These are phyloP conservation scores for Gleditsia sinensis DNA, from an alignment of 306 rosid genomes.

Conservation along the genomic window DNA sequence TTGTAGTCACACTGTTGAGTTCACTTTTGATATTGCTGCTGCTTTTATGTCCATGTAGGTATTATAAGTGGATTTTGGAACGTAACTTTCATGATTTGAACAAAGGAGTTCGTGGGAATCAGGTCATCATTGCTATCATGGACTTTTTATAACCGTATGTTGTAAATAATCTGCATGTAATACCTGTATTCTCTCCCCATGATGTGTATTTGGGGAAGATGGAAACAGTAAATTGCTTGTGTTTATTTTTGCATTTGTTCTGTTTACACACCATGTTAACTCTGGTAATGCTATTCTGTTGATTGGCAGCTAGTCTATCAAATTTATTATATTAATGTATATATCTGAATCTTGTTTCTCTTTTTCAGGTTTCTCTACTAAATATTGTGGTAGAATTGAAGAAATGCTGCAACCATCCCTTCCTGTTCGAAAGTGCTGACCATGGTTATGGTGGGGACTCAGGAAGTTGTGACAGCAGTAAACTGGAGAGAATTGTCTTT, in stretches of 20 bases:
- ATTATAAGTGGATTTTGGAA: constrained; percentile 99
- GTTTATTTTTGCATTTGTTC: background rate
- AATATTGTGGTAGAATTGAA: constrained; percentile 98
- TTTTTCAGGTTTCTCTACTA: constrained; percentile 87
- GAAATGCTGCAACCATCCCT: constrained; percentile 99
- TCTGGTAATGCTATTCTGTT: background rate
- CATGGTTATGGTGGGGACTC: constrained; percentile 99
- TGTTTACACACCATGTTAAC: background rate
- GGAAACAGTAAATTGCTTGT: constrained; percentile 3
- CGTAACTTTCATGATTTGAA: constrained; percentile 97
- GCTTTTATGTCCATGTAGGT: constrained; percentile 55
- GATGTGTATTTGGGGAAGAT: background rate
- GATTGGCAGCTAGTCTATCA: constrained; percentile 2
- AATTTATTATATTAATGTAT: background rate
- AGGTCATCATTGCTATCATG: constrained; percentile 56
- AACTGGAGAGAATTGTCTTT: constrained; percentile 86
- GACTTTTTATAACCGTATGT: background rate
- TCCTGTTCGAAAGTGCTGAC: constrained; percentile 98
- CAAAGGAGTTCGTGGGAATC: constrained; percentile 99
- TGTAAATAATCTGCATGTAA: background rate
- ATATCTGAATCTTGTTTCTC: constrained; percentile 1
- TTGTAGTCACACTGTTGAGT: constrained; percentile 4
- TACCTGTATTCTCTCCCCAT: background rate
- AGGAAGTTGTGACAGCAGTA: constrained; percentile 68
- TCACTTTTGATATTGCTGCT: constrained; percentile 29